A percentile compares a stretch with the other conserved stretches of the same genome.
Conservation (phyloP, 768 basidiomycete genomes). For the Tubosaeta sp. region DNA sequence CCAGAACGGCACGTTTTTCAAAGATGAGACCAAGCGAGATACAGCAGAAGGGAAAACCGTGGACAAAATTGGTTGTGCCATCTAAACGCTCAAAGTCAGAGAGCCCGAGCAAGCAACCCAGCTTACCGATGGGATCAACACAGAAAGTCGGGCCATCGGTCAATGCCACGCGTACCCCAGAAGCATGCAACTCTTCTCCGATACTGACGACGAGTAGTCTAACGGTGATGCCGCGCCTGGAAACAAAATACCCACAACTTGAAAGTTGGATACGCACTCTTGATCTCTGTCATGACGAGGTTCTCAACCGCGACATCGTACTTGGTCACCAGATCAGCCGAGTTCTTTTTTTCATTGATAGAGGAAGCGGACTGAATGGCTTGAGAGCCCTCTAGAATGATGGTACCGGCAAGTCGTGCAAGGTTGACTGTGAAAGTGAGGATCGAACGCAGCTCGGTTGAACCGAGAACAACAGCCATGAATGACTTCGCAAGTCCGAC, state of each 20-base stretch:
- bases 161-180: conserved; percentile 59
- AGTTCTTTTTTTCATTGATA: conserved; percentile 83
- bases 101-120: not conserved
- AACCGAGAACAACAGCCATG: conserved; percentile 14
- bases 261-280: conserved; percentile 63
- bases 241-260: conserved; percentile 59
- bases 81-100: conserved; percentile 38
- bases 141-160: conserved; percentile 93
- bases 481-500: no score
- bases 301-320: conserved; percentile 90
- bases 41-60: conserved; percentile 82
- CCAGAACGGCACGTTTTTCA: conserved; percentile 71
- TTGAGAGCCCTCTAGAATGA: conserved; percentile 73
- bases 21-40: conserved; percentile 89
- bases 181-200: conserved; percentile 89
- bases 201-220: conserved; percentile 50
- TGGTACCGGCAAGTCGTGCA: conserved; percentile 63
- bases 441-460: conserved; percentile 52
- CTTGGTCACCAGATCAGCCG: conserved; percentile 92
- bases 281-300: conserved; percentile 68
- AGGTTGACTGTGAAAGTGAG: conserved; percentile 63
- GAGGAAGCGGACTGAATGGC: conserved; percentile 59
- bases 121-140: conserved; percentile 85
- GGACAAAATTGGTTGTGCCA: conserved; percentile 84
- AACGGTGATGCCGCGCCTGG: not conserved